Base-by-base conservation (phyloP, 2,329 filamentous ascomycete species). In the Exophiala lecanii-corni region DNA sequence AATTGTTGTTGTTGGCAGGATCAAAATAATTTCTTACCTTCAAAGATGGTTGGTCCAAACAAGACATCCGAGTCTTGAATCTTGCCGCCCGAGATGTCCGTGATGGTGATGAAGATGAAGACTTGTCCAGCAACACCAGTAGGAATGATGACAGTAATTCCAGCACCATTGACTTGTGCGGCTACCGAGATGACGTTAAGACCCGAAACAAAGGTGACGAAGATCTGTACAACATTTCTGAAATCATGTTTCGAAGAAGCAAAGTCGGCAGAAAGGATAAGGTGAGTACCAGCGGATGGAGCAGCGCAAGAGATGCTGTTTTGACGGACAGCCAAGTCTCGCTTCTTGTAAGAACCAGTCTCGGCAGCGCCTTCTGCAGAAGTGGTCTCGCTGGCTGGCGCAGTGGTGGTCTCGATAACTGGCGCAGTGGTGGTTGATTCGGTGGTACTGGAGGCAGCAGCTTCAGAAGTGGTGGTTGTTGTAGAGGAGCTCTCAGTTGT, bases 1-100 rank as follows among this genome's bases (percentile, higher is more conserved):
- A 17, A 10, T 5, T 26, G n/a, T n/a, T n/a, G n/a, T 23, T 15
- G 18, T n/a, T 7, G 10, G 2, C 7, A 17, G 2, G 26, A 18
- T 23, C 12, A 28, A 30, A 37, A 23, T 25, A 30, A 31, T 9
- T 10, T 44, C 49, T 43, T 33, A 51, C 55, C 43, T 36, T 57
- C 53, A 25, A 57, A 25, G 31, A 57, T 50, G 12, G 51, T 49
- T 13, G 55, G 55, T 4, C 55, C 55, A 23, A 55, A 54, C 19
- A 57, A 28, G 21, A 55, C 41, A 36, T 51, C 49, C 5, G 19
- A 20, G 19, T 47, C 55, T 13, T 30, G 46, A 23, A 57, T 36
- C 34, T 28, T 39, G 13, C 42, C n/a, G 23, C 52, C 49, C 16
- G 38, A 19, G 31, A 54, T 39, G 28, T 55, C 51, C 17, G 49